Evolutionary conservation across 768 basidiomycete genomes (phyloP), one percentile per base, ranked within the genome.

Genomic region (Russula sp.): DNA sequence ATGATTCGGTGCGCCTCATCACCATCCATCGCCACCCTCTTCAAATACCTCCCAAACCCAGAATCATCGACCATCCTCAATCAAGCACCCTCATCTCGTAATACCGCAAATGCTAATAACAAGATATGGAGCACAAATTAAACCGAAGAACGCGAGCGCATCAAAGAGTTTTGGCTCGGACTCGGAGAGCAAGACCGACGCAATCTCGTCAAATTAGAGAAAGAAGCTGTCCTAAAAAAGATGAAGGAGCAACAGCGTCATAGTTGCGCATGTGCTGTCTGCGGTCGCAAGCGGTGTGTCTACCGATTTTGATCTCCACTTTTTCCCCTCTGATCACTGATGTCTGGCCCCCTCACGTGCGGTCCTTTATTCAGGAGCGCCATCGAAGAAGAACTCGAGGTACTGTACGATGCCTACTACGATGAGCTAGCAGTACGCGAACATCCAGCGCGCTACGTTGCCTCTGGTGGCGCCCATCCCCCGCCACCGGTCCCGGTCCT

Each of bases 381-480:
- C 68, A 98, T 99, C 81, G 97, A 98, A 82, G 92, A 95, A 80
- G 97, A 99, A 83, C 90, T 99, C 77, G 94, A 98, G 83, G 92
- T 94, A 81, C 88, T 98, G 79, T 98, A 99, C 85, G 96, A 97
- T 84, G 94, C 95, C 81, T 99, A 98, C 85, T 98, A 98, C 86
- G 93, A 97, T 77, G 96, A 98, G 84, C 89, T 99, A 82, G 84
- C 88, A 90, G 81, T 98, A 98, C 85, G 96, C 95, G 78, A 90
- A 92, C 79, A 90, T 92, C 80, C 93, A 96, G 83, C 91, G 84
- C 92, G 88, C 78, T 94, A 94, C 80, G 90, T 92, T 72, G 86
- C 86, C 71, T 94, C 91, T 69, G 90, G 92, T 72, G 90, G 93
- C 67, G 90, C 87, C 46, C 82, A 94, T 71, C 87, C 94, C 69